Percentiles rank a stretch among this genome's conserved stretches.
Evolutionary conservation across 257 asterid species (phyloP).

Genomic region (Nyctanthes arbortristis): DNA sequence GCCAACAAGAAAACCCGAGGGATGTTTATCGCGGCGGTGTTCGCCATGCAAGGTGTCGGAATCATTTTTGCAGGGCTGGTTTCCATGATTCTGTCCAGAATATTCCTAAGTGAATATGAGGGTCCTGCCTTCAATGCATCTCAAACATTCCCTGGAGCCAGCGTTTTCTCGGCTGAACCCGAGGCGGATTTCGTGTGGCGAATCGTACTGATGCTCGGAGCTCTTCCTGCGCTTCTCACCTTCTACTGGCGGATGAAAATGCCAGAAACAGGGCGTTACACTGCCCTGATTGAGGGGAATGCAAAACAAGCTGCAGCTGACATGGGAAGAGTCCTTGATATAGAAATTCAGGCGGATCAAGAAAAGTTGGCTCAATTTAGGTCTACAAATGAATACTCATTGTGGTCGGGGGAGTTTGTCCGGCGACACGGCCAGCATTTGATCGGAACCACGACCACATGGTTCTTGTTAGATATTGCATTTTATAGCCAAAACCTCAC

Average conservation of each 20-base stretch:
- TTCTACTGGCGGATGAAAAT: constrained; percentile 47
- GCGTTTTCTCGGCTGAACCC: constrained; percentile 19
- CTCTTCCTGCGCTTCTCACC: constrained; percentile 36
- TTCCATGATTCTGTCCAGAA: constrained; percentile 31
- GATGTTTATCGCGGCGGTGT: constrained; percentile 41
- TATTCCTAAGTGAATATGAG: constrained; percentile 14
- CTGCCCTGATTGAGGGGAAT: constrained; percentile 42
- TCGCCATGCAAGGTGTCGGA: constrained; percentile 48
- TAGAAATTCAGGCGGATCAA: constrained; percentile 36
- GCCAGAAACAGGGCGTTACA: constrained; percentile 47
- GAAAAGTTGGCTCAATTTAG: constrained; percentile 30
- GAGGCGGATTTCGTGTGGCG: constrained; percentile 41
- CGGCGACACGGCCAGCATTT: constrained; percentile 33
- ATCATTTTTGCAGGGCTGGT: constrained; percentile 42
- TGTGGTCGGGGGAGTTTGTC: constrained; percentile 30
- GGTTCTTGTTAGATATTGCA: constrained; percentile 36
- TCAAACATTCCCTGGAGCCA: not conserved
- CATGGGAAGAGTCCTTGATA: constrained; percentile 40
- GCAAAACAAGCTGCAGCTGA: constrained; percentile 42
- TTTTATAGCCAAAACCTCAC: constrained; percentile 39
- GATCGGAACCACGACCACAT: constrained; percentile 30
- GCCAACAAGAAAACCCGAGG: constrained; percentile 44
- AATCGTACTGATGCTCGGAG: constrained; percentile 39
- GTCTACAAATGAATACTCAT: constrained; percentile 28
- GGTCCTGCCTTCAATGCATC: constrained; percentile 21